These are phyloP conservation scores for Globisporangium cederbergense DNA, from an alignment of 352 stramenopile genomes.

Conservation along the genomic window DNA sequence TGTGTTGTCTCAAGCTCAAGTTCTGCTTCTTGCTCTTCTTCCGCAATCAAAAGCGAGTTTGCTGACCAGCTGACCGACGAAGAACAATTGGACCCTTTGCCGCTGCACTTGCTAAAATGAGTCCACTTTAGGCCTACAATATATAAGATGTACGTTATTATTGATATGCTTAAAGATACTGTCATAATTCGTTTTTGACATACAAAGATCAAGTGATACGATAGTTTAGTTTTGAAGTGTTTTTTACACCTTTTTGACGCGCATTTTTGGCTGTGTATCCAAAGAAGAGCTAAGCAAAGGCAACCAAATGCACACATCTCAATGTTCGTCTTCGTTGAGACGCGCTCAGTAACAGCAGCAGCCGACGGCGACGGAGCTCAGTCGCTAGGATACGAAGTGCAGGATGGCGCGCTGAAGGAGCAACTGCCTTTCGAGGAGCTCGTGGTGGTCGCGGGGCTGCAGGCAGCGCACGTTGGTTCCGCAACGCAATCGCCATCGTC, in stretches of 20 bases:
- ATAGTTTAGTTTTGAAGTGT: not conserved
- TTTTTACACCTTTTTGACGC: not conserved
- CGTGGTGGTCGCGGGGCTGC: conserved; percentile 40
- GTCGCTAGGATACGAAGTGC: conserved; percentile 21
- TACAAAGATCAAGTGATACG: not conserved
- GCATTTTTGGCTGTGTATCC: not conserved
- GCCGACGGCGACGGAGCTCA: conserved; percentile 9
- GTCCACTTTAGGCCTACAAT: too few relatives aligned
- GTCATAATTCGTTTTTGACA: not conserved
- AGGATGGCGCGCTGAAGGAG: conserved; percentile 38
- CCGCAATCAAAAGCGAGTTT: too few relatives aligned
- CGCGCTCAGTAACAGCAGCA: conserved; percentile 8
- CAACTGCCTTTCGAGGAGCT: conserved; percentile 58
- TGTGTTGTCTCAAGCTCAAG: too few relatives aligned
- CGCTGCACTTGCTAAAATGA: too few relatives aligned
- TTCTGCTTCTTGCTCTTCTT: too few relatives aligned
- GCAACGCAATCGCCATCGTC: not conserved
- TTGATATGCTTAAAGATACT: too few relatives aligned
- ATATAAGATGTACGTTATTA: too few relatives aligned
- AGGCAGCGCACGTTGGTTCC: not conserved
- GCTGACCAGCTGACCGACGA: too few relatives aligned
- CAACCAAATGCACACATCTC: not conserved
- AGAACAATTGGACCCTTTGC: too few relatives aligned
- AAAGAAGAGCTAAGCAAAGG: not conserved
- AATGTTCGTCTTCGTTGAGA: conserved; percentile 45